Base-by-base conservation (phyloP, 169 alveolate species). In the Cryptosporidium sp. region DNA sequence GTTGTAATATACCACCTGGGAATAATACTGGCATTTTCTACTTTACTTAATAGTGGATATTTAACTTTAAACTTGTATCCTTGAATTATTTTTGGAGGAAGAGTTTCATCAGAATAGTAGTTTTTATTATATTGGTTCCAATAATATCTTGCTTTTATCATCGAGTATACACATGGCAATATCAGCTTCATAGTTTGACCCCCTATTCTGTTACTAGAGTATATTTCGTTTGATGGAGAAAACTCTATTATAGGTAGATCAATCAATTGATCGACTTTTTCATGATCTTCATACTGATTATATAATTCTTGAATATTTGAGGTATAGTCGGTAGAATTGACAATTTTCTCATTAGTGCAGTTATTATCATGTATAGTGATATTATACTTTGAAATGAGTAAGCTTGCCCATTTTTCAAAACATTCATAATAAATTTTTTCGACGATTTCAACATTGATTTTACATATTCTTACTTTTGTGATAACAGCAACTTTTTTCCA, bases 1-100 rank as follows among this genome's bases (percentile, higher is more conserved):
- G 73, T 80, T 16, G 89, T 80, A 2, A 80, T 31, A 41, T 80
- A 80, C 89, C 89, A 80, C n/a, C 74, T 80, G 12, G 89, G 89
- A 33, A 59, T 23, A 29, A 80, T 80, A 39, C 59, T 48, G 7
- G 50, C 18, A 80, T 80, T 80, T 62, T 65, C 75, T 6, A 33
- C 41, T 37, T 43, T 80, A 1, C 39, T n/a, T 41, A 80, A 43
- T 7, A 41, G 45, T 0, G 89, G 89, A 65, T 43, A 80, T 58
- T 61, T 80, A 62, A 80, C 45, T 48, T 59, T 80, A 23, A 80
- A 62, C 7, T 31, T 80, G 51, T 80, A 80, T 16, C 89, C 89
- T 18, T 80, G 74, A 16, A 80, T 80, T 4, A 48, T 80, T 21
- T 80, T 80, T 41, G 89, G 89, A 16, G 89, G 89, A 7, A 80